Conservation (phyloP, 2,329 filamentous ascomycete species). For the Dactylonectria macrodidyma region DNA sequence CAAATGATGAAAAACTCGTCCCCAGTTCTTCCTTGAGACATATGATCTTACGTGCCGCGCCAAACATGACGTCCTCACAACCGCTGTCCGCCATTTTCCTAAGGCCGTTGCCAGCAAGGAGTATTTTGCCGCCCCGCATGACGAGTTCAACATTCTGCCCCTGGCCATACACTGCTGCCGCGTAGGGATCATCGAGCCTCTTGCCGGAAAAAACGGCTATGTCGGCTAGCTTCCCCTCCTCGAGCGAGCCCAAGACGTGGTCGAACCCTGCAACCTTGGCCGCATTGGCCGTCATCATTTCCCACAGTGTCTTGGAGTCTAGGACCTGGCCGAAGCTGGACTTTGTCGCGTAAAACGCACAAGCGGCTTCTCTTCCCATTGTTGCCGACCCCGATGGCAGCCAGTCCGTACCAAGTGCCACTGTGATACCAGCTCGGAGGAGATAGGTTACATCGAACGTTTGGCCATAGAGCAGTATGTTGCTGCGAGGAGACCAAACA, state of each 20-base stretch:
- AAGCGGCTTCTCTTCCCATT: slow-evolving; percentile 24
- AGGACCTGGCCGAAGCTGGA: not conserved
- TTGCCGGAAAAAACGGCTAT: slow-evolving; percentile 16
- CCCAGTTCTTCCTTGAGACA: slow-evolving; percentile 18
- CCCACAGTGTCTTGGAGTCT: slow-evolving; percentile 15
- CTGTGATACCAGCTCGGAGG: slow-evolving; percentile 18
- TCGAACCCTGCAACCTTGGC: slow-evolving; percentile 26
- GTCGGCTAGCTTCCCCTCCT: slow-evolving; percentile 20
- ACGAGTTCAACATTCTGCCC: slow-evolving; percentile 16
- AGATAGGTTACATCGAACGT: slow-evolving; percentile 22
- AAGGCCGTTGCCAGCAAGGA: slow-evolving; percentile 1
- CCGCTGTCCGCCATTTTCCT: not conserved
- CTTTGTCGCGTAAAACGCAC: not conserved
- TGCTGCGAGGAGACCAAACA: slow-evolving; percentile 29
- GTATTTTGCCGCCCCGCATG: slow-evolving; percentile 18
- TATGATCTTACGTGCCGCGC: not conserved
- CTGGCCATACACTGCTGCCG: slow-evolving; percentile 3
- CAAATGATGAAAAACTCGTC: not conserved
- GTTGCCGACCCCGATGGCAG: slow-evolving; percentile 24
- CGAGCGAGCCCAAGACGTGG: slow-evolving; percentile 4
- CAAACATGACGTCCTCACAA: slow-evolving; percentile 10
- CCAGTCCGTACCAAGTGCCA: slow-evolving; percentile 27
- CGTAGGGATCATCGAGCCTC: slow-evolving; percentile 7
- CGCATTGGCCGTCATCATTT: slow-evolving; percentile 28
- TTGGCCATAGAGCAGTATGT: slow-evolving; percentile 26